A percentile compares a stretch with the other conserved stretches of the same genome.
Conservation (phyloP, 805 yeast species). For the Candida endomychidarum region DNA sequence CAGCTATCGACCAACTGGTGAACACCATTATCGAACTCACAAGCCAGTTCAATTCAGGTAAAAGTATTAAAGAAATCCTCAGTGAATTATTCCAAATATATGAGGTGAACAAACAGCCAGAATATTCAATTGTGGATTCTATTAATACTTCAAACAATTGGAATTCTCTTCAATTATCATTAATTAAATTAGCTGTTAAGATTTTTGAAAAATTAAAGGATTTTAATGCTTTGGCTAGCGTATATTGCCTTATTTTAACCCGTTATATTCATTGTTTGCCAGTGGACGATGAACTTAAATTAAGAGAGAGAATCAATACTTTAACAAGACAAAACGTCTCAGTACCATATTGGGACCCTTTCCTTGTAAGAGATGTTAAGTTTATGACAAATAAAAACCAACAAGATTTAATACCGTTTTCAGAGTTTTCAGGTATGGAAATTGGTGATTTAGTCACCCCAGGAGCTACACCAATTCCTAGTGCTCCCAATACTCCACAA, state of each 20-base stretch:
- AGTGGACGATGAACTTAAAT: conserved; percentile 54
- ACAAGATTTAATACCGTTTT: conserved; percentile 45
- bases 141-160: conserved; percentile 39
- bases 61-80: conserved; percentile 8
- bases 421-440: conserved; percentile 16
- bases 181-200: conserved; percentile 50
- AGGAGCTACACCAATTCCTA: conserved; percentile 7
- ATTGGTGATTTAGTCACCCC: conserved; percentile 11
- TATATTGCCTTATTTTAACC: conserved; percentile 55
- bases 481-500: conserved; percentile 3
- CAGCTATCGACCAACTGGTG: neutral
- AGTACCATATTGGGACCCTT: conserved; percentile 71
- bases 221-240: conserved; percentile 32
- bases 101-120: conserved; percentile 47
- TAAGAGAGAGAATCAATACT: conserved; percentile 34
- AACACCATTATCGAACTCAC: neutral
- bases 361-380: conserved; percentile 52
- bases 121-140: conserved; percentile 20
- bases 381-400: conserved; percentile 24
- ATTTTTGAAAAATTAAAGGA: conserved; percentile 56
- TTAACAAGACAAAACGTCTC: conserved; percentile 23
- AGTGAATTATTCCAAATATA: conserved; percentile 47
- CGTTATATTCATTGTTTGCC: conserved; percentile 55
- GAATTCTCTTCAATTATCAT: conserved; percentile 56
- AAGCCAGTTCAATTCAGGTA: neutral